Base-by-base conservation (phyloP, 2,329 filamentous ascomycete genomes). In the Fusarium falciforme region DNA sequence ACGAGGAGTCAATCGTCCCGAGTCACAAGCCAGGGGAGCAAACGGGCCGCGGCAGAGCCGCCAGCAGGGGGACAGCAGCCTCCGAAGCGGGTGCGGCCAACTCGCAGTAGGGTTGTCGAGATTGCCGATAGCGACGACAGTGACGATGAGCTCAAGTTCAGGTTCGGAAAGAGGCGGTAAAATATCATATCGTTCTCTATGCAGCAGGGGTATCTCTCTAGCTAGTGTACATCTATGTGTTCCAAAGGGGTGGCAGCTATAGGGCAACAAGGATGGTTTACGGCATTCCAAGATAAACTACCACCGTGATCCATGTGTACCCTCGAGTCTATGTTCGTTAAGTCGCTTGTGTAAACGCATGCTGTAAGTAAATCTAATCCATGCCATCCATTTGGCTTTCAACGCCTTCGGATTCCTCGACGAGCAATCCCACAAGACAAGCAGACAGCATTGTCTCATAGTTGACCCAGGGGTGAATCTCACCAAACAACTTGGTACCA, bases 381-480 rank as follows among this genome's bases (percentile, higher is more conserved):
- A 92, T 91, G 76, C 88, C 84, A 38, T 91, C 89, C 88, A 91
- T 89, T 29, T 82, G 81, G 20, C 80, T 84, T 52, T 79, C 82
- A 2, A 61, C 83, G 79, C 40, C 79, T 87, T 79, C 80, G 0
- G 80, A 78, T 78, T 93, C 91, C 0, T 89, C 87, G 7, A 93
- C 90, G 64, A 91, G 82, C 60, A 93, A 83, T 2, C 91, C 91
- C 17, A 93, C 83, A 68, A 93, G 80, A 78, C 91, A 93, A 6
- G 87, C 87, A 31, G 87, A 83, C 67, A 93, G 80, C 91, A 93
- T 93, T 4, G 89, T 89, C 83, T 93, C 91, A 78, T 91, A 92
- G 80, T 93, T 93, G 29, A 93, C 91, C 91, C 91, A 93, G 2
- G 91, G 89, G 79, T 93, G 91, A 10, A 92, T 85, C 82, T 93